Conservation (phyloP, 2,329 filamentous ascomycete species). For the Alternaria sp. region DNA sequence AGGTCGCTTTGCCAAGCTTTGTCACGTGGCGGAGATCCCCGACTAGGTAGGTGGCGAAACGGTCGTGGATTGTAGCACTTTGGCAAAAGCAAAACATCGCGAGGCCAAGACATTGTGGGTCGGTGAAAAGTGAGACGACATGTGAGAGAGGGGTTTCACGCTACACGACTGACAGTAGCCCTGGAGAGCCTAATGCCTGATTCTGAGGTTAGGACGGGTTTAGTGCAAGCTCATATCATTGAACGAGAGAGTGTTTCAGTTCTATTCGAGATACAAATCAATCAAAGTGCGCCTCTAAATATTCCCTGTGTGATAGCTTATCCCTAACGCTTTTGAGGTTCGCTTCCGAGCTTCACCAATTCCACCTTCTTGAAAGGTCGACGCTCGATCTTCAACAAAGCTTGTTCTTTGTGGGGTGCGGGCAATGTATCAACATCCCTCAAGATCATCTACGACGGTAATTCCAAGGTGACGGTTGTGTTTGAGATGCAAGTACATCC, state of each 20-base stretch:
- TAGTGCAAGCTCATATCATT: neutral
- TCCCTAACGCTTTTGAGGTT: neutral
- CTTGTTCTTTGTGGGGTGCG: neutral
- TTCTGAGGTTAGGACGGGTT: neutral
- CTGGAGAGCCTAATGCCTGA: neutral
- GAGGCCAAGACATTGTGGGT: neutral
- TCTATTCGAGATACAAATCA: neutral
- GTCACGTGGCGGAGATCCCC: neutral
- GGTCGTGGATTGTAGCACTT: neutral
- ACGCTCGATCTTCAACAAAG: neutral
- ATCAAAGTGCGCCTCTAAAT: neutral
- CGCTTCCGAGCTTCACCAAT: neutral
- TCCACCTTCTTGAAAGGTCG: neutral
- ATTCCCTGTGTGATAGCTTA: neutral
- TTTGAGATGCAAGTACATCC: constrained; percentile 5
- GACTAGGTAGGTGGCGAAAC: neutral
- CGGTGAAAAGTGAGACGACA: neutral
- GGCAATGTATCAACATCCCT: neutral
- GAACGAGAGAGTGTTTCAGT: neutral
- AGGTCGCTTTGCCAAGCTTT: neutral
- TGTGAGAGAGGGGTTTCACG: neutral
- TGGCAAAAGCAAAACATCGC: neutral
- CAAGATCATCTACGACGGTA: neutral
- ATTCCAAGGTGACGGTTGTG: neutral
- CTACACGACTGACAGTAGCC: neutral